Evolutionary conservation across 805 yeast species (phyloP), one percentile per base, ranked within the genome.

Genomic region (Wickerhamiella qilinensis): DNA sequence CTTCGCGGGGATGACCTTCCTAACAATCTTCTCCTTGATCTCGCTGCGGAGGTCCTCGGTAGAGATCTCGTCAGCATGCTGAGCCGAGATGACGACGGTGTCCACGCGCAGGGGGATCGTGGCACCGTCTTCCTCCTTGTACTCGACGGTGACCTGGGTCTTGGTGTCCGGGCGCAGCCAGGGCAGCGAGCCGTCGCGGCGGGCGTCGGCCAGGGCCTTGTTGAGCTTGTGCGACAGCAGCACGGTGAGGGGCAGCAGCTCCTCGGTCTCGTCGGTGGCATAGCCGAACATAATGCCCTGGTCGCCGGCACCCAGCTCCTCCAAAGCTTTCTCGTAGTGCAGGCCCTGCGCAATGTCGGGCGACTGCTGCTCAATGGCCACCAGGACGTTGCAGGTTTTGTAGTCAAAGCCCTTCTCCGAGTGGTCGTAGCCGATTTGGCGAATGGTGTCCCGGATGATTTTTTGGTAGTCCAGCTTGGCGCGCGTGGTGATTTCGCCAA

Each of bases 241-340:
- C 48, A 91, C 75, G 53, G 98, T 91, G 68, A 91, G 75, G 56
- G 98, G 98, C 56, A 91, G 71, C 63, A 81, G 77, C 72, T 91
- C 97, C 61, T 88, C 94, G 54, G 98, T 86, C 73, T 91, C 98
- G 58, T 91, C 95, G 47, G 97, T 78, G 54, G 98, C 98, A 66
- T 91, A 91, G 67, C 98, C 98, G 62, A 91, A 91, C 98, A 91
- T 91, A 64, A 91, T 91, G 79, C 98, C 98, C 69, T 91, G 98
- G 71, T 91, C 98, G 77, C 98, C 98, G 50, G 98, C 98, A 65
- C 98, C 98, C 58, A 91, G 76, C 44, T 91, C 93, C 73, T 91
- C 98, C 49, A 91, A 70, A 40, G 81, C 94, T 68, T 78, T 53
- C 62, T 91, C 96, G 68, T 81, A 81, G 68, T 91, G 97, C 59